Base-by-base conservation (phyloP, 345 rosid species). In the Physaria fendleri region DNA sequence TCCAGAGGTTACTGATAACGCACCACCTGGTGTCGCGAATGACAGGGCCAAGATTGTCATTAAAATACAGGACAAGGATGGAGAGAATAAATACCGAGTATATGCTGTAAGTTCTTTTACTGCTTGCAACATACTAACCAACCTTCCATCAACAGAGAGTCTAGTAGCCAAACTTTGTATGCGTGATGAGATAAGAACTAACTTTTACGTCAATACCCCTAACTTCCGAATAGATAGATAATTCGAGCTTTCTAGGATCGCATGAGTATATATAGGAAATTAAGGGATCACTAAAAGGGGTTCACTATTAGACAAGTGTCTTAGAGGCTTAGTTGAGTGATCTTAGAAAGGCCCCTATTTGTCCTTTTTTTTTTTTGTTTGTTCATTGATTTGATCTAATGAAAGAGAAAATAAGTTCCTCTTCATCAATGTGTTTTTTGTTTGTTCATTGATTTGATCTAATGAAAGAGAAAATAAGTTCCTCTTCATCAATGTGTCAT, bases 11-110 rank as follows among this genome's bases (percentile, higher is more conserved):
- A 70, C 41, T 39, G 43, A 62, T 40, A 73, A 66, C 54, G 42
- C 74, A 48, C 76, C 67, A 51, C 51, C 71, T 41, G 71, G 44
- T 59, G 66, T 69, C 66, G 29, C 56, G 2, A 6, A 48, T 67
- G 88, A 78, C 44, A 82, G 93, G 56, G 65, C 78, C 47, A 92
- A 85, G 79, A 76, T 88, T 66, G 79, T 92, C 21, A 58, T 88
- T 56, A 71, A 88, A 0, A 47, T 92, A 46, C 95, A 88, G 79
- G 89, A 76, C 71, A 82, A 84, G 77, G 82, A 76, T 39, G 98
- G 65, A 39, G 14, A 30, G 24, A 82, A 82, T 75, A 82, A 75
- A 43, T 80, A 74, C 58, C 88, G 96, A 46, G 62, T 85, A 4
- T 92, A 45, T 71, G 77, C 72, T 81, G 96, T 92, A 82, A 38